Percentiles rank a stretch among this genome's conserved stretches.
phyloP scores from a whole-genome alignment of 768 basidiomycete species.

The Xerocomus potaroensis region DNA sequence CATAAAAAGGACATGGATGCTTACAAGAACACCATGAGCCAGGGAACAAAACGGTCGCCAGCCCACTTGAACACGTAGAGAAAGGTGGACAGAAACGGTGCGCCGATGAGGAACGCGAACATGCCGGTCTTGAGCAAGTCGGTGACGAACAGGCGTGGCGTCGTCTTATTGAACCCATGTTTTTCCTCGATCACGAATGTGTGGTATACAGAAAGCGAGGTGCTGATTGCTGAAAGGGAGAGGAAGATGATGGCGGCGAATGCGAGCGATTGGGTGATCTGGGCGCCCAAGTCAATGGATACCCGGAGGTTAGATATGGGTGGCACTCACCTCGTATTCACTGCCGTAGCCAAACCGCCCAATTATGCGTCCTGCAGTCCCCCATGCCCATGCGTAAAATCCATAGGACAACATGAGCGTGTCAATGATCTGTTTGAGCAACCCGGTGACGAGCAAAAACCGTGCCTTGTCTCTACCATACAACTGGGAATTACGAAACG shows the following conservation, averaged over 20 bases:
- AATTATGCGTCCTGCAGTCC: conserved; percentile 48
- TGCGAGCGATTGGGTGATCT: conserved; percentile 79
- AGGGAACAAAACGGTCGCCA: conserved; percentile 88
- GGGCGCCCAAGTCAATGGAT: not conserved
- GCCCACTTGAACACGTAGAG: conserved; percentile 91
- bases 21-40: conserved; percentile 77
- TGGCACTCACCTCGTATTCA: conserved; percentile 60
- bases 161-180: conserved; percentile 97
- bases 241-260: conserved; percentile 69
- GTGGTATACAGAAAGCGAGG: conserved; percentile 78
- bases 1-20: not conserved
- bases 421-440: conserved; percentile 71
- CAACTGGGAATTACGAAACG: conserved; percentile 84
- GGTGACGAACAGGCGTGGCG: conserved; percentile 63
- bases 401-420: conserved; percentile 69
- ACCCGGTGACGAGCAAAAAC: conserved; percentile 68
- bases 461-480: conserved; percentile 91
- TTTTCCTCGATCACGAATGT: conserved; percentile 94
- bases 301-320: not conserved
- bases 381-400: conserved; percentile 83
- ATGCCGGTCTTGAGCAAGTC: conserved; percentile 82
- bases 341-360: conserved; percentile 55
- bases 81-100: conserved; percentile 85
- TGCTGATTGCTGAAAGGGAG: conserved; percentile 58
- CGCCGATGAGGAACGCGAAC: conserved; percentile 65